These are phyloP conservation scores for Apophysomyces trapeziformis DNA, from an alignment of 371 early-diverging fungal genomes.

Conservation along the genomic window DNA sequence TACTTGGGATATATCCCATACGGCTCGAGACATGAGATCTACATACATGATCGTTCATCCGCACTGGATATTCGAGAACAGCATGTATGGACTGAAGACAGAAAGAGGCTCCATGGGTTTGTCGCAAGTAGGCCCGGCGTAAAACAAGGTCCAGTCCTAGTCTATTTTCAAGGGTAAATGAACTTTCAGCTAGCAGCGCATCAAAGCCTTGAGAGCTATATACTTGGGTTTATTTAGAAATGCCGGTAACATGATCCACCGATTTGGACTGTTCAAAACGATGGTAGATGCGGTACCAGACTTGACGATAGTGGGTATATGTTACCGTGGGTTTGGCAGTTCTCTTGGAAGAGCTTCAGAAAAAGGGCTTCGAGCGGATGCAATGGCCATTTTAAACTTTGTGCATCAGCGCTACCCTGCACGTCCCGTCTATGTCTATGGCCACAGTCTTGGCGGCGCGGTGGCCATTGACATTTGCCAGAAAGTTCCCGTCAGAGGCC, in stretches of 20 bases:
- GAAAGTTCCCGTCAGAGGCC: constrained; percentile 19
- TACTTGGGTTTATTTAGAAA: constrained; percentile 26
- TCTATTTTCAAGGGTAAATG: constrained; percentile 42
- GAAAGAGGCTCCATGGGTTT: constrained; percentile 29
- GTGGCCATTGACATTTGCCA: constrained; percentile 33
- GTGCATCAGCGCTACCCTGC: constrained; percentile 18
- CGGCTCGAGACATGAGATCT: constrained; percentile 35
- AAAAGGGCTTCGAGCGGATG: constrained; percentile 37
- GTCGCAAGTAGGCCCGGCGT: constrained; percentile 12
- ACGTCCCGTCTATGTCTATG: constrained; percentile 36
- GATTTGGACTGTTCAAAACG: constrained; percentile 36
- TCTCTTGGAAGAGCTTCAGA: constrained; percentile 41
- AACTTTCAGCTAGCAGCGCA: not conserved
- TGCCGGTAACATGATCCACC: constrained; percentile 51
- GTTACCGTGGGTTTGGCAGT: constrained; percentile 50
- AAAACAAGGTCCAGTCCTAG: constrained; percentile 18
- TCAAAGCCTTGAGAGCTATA: not conserved
- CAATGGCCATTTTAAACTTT: constrained; percentile 27
- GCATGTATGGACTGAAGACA: constrained; percentile 23
- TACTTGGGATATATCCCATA: constrained; percentile 49
- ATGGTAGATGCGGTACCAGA: constrained; percentile 21
- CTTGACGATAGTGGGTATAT: constrained; percentile 34
- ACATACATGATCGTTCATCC: constrained; percentile 7
- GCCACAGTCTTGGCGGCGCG: constrained; percentile 48
- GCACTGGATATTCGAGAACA: constrained; percentile 20